Base-by-base conservation (phyloP, 306 rosid species). In the Cucurbita ficifolia region DNA sequence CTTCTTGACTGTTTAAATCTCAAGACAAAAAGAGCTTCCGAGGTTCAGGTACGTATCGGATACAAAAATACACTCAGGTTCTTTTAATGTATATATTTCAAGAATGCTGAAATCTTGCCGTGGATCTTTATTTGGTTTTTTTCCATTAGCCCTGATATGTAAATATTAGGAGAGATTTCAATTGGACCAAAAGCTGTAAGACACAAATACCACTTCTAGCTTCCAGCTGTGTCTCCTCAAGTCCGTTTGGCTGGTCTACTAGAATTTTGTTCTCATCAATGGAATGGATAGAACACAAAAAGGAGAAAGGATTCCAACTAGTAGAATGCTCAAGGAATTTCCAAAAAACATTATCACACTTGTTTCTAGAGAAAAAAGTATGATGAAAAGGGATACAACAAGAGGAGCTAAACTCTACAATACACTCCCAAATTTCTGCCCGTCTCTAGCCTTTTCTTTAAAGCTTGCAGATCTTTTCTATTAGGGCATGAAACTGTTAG, bases 1-100 rank as follows among this genome's bases (percentile, higher is more conserved):
- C 75, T 88, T 76, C 17, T 79, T 24, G 94, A 90, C 50, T 88
- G 98, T 80, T 82, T 93, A 55, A 73, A 3, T 72, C 90, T 93
- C 53, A 93, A 93, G 89, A 93, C 98, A 11, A 90, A 86, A 79
- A 67, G 78, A 22, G 8, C 76, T 46, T 72, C 94, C 61, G 79
- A 87, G 22, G 80, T 86, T 39, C 88, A 88, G 92, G 98, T 93
- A 78, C 53, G 75, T 79, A 49, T 70, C 53, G 42, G 11, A 54
- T 36, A 58, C 77, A 8, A 67, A 29, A 45, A 21, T 68, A 43
- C 40, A 1, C 10, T 8, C 17, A 6, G 54, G 54, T 21, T 1
- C 49, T n/a, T 63, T 39, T 17, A 64, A 11, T 42, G 7, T 43
- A 1, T 10, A 63, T 38, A 35, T 63, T 62, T 63, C 17, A 40